Base-by-base conservation (phyloP, 2,329 filamentous ascomycete genomes). In the Alternaria sp. region DNA sequence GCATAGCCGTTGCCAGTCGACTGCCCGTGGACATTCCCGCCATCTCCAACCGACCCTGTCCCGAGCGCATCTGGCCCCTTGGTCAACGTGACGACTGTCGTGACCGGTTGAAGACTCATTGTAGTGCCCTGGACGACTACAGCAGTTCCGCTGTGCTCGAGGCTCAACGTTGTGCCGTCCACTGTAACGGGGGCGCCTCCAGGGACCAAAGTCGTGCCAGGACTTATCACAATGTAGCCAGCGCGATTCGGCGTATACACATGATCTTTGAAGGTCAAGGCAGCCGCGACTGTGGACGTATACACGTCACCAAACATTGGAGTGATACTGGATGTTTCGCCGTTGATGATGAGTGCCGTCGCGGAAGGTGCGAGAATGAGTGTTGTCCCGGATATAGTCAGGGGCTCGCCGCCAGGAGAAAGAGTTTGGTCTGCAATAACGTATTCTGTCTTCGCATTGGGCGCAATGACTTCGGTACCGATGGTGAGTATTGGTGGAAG, bases 201-300 rank as follows among this genome's bases (percentile, higher is more conserved):
- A 11, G 78, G 74, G 5, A 75, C 73, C 15, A 80, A 69, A 5
- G 76, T 79, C 15, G 73, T 69, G n/a, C 78, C 81, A 1, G 75
- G 74, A 6, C 68, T 76, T 13, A 84, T 70, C 25, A 75, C 74
- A 72, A 81, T 83, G 54, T 82, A 80, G 6, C 81, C 82, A 5
- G 80, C 80, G 12, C 80, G 78, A 63, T 84, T 82, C 5, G 80
- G 78, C 0, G 81, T 83, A 63, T 80, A 82, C 1, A 75, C 71
- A 6, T 74, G 59, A 12, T 74, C 70, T 21, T 77, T 74, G 43
- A 83, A 54, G 5, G 78, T 80, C 30, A 84, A 69, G 6, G 79
- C 68, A 5, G 75, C 74, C 6, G 72, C 60, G 6, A 71, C 69
- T 19, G 69, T 70, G 11, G 36, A 40, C 8, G 75, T 74, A 17